Base-by-base conservation (phyloP, 208 protist genomes). In the Novymonas esmeraldas region DNA sequence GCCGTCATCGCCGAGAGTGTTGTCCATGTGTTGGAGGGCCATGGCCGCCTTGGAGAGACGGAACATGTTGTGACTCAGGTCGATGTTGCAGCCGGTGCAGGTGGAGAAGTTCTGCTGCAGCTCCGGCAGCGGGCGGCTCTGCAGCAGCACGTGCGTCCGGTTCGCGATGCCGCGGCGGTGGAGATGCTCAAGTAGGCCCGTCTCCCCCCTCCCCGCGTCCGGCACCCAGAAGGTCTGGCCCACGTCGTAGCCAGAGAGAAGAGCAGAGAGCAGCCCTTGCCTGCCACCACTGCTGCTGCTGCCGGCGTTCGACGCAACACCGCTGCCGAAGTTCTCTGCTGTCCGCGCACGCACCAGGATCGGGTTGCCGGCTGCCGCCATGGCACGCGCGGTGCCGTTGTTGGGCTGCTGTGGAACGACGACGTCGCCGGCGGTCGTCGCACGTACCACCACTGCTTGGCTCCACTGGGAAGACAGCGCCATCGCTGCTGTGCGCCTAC, bases 81-180 rank as follows among this genome's bases (percentile, higher is more conserved):
- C 85, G 67, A 94, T 90, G 71, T 90, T 90, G 64, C 81, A 74
- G 26, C 81, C 79, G 2, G 73, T 85, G 67, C 82, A 83, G 14
- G 82, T 89, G 50, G 81, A 89, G 58, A 89, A 94, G 72, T 94
- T 94, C 69, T 55, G 78, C 70, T 89, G 83, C 55, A 94, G 63
- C 73, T 94, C 85, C 41, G 75, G 51, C 38, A 89, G 60, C 4
- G 89, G 89, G 14, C 89, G 85, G 36, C 76, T 82, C 59, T 92
- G 82, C 41, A 94, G 69, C 26, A 94, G 70, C 7, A 92, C 66
- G 52, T 75, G 51, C n/a, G 74, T 84, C 22, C 66, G 62, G 73
- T 91, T 92, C 7, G 73, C 65, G 0, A 66, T 46, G 14, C 82
- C 85, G 6, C 85, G 85, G 4, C 81, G 82, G 41, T 81, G 46